Conservation (phyloP, 139 green algal species). For the Closterium sp. region DNA sequence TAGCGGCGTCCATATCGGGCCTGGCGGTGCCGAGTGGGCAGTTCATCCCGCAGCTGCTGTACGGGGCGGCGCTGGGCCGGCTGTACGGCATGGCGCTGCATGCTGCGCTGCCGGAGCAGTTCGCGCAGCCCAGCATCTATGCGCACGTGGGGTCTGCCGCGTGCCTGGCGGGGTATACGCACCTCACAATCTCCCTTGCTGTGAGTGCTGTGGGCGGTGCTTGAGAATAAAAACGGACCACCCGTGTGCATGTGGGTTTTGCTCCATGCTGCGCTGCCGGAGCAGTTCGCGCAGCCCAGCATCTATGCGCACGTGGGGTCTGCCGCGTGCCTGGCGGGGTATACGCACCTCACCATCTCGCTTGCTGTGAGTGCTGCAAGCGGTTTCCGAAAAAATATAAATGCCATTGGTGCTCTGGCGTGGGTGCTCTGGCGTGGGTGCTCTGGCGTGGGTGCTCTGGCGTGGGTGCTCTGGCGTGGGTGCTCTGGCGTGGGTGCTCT, state of each 20-base stretch:
- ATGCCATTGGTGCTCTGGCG: neutral
- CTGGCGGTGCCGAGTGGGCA: conserved; percentile 73
- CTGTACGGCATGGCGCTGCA: conserved; percentile 64
- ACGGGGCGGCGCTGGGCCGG: conserved; percentile 70
- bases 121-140: conserved; percentile 4
- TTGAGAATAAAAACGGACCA: no score
- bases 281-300: neutral
- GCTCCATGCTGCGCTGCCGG: conserved; percentile 58
- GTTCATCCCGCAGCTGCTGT: conserved; percentile 91
- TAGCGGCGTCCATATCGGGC: conserved; percentile 4
- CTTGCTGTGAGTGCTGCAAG: neutral
- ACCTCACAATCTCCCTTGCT: neutral
- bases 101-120: conserved; percentile 51
- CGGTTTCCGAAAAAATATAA: no score
- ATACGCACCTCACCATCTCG: neutral
- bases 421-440: neutral
- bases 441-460: neutral
- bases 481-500: neutral
- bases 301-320: neutral
- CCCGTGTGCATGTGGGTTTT: no score
- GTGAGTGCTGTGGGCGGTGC: no score
- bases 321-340: neutral
- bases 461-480: neutral
- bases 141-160: neutral
- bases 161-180: neutral